Base-by-base conservation (phyloP, 352 stramenopile species). In the Bremia lactucae region DNA sequence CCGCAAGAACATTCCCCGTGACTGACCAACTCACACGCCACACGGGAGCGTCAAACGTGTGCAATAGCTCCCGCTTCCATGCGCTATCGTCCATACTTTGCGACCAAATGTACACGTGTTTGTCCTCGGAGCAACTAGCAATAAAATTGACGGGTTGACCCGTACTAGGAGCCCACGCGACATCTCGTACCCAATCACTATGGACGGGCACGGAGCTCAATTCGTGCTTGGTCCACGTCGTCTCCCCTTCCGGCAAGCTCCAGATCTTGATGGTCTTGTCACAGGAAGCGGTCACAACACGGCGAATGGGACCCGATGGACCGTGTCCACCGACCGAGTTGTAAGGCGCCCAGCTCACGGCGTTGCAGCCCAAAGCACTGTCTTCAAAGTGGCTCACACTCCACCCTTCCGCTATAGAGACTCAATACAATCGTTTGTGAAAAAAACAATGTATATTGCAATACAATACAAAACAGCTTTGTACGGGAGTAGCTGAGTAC, bases 1-100 rank as follows among this genome's bases (percentile, higher is more conserved):
- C 95, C 6, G 96, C 96, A 25, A 99, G 72, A 36, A 99, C 89
- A 59, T 97, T 98, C 38, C 95, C 96, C 16, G 95, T 98, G 46
- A 98, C 72, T 36, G 83, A 97, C 96, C 96, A 99, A 75, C 86
- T 98, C 37, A 99, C 84, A 59, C 95, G 89, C 96, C 96, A 99
- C 36, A 98, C 94, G 0, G 95, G 92, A 31, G 88, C 87, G 31
- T 97, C 83, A 54, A 98, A 98, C 26, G 70, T 86, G 50, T 97
- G 74, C 51, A 98, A 72, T 42, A 97, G 52, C 26, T 88, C 86
- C 34, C 87, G 76, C 59, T 87, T 96, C 95, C 95, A 98, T 24
- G 55, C 55, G 11, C 55, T 65, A 42, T 79, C 60, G 36, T 72
- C 69, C 11, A 69, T 72, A 21, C 49, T 72, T 64, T 96, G 86